phyloP scores from a whole-genome alignment of 2,329 filamentous ascomycete genomes.

The Nectriaceae sp. region DNA sequence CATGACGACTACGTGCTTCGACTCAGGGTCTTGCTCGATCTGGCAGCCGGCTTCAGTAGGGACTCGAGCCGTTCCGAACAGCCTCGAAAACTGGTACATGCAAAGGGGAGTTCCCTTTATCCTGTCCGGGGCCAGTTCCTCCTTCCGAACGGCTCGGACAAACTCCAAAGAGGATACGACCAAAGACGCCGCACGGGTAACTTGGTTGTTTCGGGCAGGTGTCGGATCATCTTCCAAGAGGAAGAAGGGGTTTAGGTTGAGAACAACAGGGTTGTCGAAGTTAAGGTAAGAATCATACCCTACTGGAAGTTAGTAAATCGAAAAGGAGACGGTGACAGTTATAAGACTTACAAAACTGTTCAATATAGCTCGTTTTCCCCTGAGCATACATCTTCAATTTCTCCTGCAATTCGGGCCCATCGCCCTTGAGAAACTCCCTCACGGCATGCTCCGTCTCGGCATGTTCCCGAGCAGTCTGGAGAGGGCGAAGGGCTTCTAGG shows the following conservation, averaged over 20 bases:
- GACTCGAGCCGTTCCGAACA: slow-evolving; percentile 93
- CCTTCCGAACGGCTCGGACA: slow-evolving; percentile 86
- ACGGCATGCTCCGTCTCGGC: slow-evolving; percentile 79
- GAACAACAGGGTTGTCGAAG: slow-evolving; percentile 94
- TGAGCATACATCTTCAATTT: slow-evolving; percentile 88
- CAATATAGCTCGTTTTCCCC: slow-evolving; percentile 93
- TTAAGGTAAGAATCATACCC: slow-evolving; percentile 99
- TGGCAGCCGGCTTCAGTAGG: slow-evolving; percentile 94
- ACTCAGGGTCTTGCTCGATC: slow-evolving; percentile 91
- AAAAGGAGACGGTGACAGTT: not conserved
- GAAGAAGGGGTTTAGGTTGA: slow-evolving; percentile 98
- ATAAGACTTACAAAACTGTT: slow-evolving; percentile 80
- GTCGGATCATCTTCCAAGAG: slow-evolving; percentile 96
- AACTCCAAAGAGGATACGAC: slow-evolving; percentile 90
- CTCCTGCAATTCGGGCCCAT: slow-evolving; percentile 84
- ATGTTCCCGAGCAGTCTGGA: slow-evolving; percentile 81
- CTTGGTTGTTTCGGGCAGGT: slow-evolving; percentile 92
- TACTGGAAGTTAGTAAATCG: slow-evolving; percentile 37
- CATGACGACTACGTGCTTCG: slow-evolving; percentile 90
- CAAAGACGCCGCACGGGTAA: slow-evolving; percentile 89
- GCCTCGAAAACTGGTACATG: slow-evolving; percentile 97
- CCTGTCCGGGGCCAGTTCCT: slow-evolving; percentile 88
- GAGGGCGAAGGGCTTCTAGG: slow-evolving; percentile 73
- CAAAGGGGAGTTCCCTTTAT: slow-evolving; percentile 82
- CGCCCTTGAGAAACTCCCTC: slow-evolving; percentile 76